Conservation (phyloP, 2,329 filamentous ascomycete species). For the Fusarium avenaceum region DNA sequence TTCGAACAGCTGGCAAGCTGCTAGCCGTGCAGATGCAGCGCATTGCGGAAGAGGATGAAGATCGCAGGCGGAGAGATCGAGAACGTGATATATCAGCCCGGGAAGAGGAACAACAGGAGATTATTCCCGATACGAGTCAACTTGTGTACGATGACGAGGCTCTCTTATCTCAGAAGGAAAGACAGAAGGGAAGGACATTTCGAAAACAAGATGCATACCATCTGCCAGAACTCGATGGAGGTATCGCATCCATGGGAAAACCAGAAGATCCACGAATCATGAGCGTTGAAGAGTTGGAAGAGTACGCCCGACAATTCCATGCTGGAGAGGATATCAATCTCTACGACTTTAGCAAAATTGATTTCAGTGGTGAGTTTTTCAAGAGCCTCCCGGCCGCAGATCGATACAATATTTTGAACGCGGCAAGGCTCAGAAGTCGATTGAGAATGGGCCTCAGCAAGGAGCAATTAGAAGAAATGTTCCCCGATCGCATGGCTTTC, state of each 20-base stretch:
- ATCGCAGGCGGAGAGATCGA: slow-evolving; percentile 67
- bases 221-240: slow-evolving; percentile 84
- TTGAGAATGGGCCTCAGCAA: slow-evolving; percentile 97
- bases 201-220: slow-evolving; percentile 96
- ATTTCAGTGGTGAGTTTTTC: slow-evolving; percentile 97
- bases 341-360: slow-evolving; percentile 98
- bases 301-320: slow-evolving; percentile 93
- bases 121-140: slow-evolving; percentile 74
- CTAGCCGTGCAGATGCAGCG: slow-evolving; percentile 95
- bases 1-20: slow-evolving; percentile 89
- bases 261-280: slow-evolving; percentile 96
- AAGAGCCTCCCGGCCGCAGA: slow-evolving; percentile 89
- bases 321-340: slow-evolving; percentile 90
- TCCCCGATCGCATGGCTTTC: slow-evolving; percentile 97
- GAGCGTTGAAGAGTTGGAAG: slow-evolving; percentile 93
- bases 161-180: slow-evolving; percentile 82
- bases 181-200: slow-evolving; percentile 80
- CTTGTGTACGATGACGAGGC: slow-evolving; percentile 93
- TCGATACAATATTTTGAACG: slow-evolving; percentile 97
- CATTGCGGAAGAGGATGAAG: slow-evolving; percentile 85
- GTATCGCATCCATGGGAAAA: slow-evolving; percentile 86
- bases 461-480: slow-evolving; percentile 96
- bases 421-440: slow-evolving; percentile 86
- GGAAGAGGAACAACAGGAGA: slow-evolving; percentile 70
- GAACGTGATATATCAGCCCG: slow-evolving; percentile 60